Evolutionary conservation across 345 rosid species (phyloP).

Genomic region (Corymbia maculata): DNA sequence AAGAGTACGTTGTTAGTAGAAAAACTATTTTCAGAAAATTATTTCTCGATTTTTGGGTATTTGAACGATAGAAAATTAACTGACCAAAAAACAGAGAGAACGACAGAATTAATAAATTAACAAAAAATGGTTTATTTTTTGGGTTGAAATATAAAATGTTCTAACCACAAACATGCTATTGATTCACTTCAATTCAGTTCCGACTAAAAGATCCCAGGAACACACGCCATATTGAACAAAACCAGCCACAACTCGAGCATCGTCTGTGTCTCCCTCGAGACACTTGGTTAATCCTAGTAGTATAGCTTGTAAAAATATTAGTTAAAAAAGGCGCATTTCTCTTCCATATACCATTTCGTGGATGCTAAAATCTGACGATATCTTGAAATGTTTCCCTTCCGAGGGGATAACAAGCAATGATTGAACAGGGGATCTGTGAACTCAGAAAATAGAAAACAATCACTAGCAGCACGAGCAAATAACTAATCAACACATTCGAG

Average conservation of each 20-base stretch:
- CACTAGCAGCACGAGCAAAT: neutral
- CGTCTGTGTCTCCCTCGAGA: neutral
- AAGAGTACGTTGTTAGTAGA: no score
- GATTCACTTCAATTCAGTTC: neutral
- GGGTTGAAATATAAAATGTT: no score
- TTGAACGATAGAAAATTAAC: no score
- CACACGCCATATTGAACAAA: neutral
- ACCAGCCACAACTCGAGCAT: neutral
- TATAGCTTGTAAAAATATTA: neutral
- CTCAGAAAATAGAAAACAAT: neutral
- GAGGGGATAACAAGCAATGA: accelerated
- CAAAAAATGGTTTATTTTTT: no score
- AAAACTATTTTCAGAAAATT: no score
- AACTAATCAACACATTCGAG: neutral
- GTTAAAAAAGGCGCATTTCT: neutral
- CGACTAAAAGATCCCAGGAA: neutral
- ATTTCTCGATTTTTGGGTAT: no score
- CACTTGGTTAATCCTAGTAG: neutral
- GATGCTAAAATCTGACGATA: neutral
- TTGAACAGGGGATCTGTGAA: neutral
- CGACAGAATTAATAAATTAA: no score
- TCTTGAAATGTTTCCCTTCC: neutral
- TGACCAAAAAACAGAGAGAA: no score
- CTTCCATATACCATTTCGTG: neutral
- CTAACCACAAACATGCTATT: neutral